Evolutionary conservation across 1,284 basidiomycete genomes (phyloP), one percentile per base, ranked within the genome.

Genomic region (Fomitopsis schrenkii): DNA sequence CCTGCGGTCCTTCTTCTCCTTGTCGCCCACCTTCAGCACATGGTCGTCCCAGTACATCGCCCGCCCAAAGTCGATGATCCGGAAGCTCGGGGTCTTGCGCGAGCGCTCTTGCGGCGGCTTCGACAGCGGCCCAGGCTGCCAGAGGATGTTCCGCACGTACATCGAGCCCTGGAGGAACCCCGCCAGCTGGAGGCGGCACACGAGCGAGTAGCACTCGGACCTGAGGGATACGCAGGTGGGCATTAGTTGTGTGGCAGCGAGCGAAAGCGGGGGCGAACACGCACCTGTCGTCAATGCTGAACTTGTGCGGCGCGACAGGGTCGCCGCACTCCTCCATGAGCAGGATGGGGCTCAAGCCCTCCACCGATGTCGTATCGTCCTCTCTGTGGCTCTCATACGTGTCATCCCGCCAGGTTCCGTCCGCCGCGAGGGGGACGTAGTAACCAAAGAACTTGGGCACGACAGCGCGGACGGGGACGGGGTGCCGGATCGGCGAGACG

Each of bases 381-480:
- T 64, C 60, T 3, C 36, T 17, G 58, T 58, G 63, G 5, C 12
- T 0, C 26, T 26, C 40, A 45, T 59, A 62, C 38, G 35, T 36
- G 17, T 22, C 35, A 59, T 44, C 63, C 35, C 10, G 46, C 28
- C n/a, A 22, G 38, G 50, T 60, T 19, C 65, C 64, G 45, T 63
- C 52, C 35, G 35, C 33, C 12, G 12, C 26, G 41, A 50, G 14
- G 1, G 78, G 77, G 9, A 73, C 66, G 66, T 84, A 85, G 68
- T 80, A 82, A 1, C 83, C 83, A 65, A 80, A 85, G 68, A 78
- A 84, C 68, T 83, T 82, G 7, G 84, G 83, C 5, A 82, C 79
- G 46, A 83, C 63, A 0, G 83, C 74, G 5, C 75, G 74, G 7
- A 78, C 72, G 9, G 82, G 82, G 0, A 79, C 76, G 0, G 82